Evolutionary conservation across 192 early-diverging fungal genomes (phyloP).

Genomic region (Backusella morwellensis): DNA sequence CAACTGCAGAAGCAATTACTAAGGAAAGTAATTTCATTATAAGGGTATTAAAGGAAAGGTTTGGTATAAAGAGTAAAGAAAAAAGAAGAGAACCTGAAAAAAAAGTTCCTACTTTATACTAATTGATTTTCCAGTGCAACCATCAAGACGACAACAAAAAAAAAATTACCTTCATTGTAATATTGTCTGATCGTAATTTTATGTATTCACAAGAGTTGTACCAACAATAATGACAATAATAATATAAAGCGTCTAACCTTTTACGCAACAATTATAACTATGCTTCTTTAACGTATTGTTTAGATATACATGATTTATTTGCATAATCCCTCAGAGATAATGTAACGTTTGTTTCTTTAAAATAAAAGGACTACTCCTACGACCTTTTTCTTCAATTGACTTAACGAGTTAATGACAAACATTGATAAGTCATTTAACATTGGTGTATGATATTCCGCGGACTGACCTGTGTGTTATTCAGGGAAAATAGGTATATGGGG

Average conservation of each 20-base stretch:
- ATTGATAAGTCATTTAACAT: neutral
- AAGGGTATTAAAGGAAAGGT: neutral
- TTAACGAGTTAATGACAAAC: neutral
- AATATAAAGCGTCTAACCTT: neutral
- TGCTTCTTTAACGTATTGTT: neutral
- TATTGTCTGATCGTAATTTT: neutral
- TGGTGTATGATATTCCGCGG: neutral
- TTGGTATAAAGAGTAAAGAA: neutral
- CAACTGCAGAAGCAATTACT: neutral
- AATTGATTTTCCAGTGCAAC: neutral
- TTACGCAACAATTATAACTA: neutral
- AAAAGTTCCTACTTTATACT: conserved; percentile 6
- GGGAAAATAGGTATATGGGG: neutral
- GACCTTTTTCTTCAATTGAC: neutral
- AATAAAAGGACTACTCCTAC: neutral
- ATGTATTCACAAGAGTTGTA: neutral
- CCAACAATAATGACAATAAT: neutral
- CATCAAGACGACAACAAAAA: neutral
- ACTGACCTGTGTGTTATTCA: neutral
- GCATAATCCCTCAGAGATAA: neutral
- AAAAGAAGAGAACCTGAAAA: neutral
- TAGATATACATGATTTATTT: neutral
- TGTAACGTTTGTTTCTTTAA: neutral
- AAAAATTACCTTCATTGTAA: neutral
- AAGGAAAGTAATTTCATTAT: neutral